Evolutionary conservation across 176 grass and related monocot genomes (phyloP).

Genomic region (Avena eriantha): DNA sequence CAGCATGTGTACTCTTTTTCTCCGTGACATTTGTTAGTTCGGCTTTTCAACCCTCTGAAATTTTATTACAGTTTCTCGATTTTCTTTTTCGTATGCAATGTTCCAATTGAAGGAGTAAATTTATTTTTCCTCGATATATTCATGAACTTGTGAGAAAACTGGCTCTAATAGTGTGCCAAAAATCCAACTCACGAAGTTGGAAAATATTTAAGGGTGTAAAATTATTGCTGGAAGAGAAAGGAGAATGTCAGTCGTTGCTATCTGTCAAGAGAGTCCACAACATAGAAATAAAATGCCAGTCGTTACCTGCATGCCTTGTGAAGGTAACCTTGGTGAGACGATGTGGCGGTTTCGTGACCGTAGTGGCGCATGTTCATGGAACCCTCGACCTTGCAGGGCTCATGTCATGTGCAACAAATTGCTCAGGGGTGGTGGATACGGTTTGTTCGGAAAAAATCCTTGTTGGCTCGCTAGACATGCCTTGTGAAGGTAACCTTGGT

Average conservation of each 20-base stretch:
- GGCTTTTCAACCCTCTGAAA: not conserved
- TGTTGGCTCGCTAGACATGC: too few relatives aligned
- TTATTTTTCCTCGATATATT: not conserved
- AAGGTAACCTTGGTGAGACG: too few relatives aligned
- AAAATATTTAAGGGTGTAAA: not conserved
- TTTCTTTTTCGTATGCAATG: not conserved
- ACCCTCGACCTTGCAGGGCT: too few relatives aligned
- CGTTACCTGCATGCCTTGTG: too few relatives aligned
- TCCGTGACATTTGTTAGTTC: not conserved
- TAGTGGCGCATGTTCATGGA: too few relatives aligned
- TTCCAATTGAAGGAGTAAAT: too few relatives aligned
- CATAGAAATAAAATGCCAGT: not conserved
- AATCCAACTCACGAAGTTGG: not conserved
- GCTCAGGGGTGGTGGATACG: too few relatives aligned
- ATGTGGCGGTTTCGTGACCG: too few relatives aligned
- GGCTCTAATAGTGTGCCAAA: not conserved
- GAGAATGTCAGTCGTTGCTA: not conserved
- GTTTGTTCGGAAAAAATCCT: too few relatives aligned
- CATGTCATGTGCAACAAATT: too few relatives aligned
- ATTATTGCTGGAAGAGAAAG: too few relatives aligned
- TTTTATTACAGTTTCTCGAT: not conserved
- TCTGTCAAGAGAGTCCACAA: constrained; percentile 4
- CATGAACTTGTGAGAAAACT: not conserved
- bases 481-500: too few relatives aligned
- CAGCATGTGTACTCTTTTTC: not conserved